Conservation (phyloP, 371 early-diverging fungal species). For the Mortierella sp. region DNA sequence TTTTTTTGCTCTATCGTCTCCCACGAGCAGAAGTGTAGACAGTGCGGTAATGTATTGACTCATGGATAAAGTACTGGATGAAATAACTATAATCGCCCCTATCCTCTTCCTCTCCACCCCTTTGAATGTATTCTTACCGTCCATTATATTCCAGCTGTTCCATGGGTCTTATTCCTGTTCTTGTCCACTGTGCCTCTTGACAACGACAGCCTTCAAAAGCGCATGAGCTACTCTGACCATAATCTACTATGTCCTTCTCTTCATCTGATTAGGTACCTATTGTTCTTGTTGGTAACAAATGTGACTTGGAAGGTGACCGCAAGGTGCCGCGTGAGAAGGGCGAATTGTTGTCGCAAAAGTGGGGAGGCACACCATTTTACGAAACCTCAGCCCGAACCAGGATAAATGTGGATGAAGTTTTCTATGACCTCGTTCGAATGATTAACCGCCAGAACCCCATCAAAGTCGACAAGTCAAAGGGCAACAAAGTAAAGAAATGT, state of each 20-base stretch:
- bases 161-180: too few relatives aligned
- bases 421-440: slow-evolving; percentile 71
- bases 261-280: slow-evolving; percentile 77
- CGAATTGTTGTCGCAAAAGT: slow-evolving; percentile 69
- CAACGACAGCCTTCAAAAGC: background rate
- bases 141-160: too few relatives aligned
- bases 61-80: too few relatives aligned
- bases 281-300: slow-evolving; percentile 90
- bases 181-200: too few relatives aligned
- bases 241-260: too few relatives aligned
- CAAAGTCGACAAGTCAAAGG: slow-evolving; percentile 1
- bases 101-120: too few relatives aligned
- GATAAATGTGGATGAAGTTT: slow-evolving; percentile 86
- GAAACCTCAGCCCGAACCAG: slow-evolving; percentile 90
- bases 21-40: too few relatives aligned
- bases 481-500: too few relatives aligned
- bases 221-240: background rate
- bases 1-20: too few relatives aligned
- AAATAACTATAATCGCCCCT: too few relatives aligned
- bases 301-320: slow-evolving; percentile 86
- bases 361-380: slow-evolving; percentile 82
- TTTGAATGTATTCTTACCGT: too few relatives aligned
- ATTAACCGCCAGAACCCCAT: slow-evolving; percentile 63
- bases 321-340: slow-evolving; percentile 80
- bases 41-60: too few relatives aligned